Percentiles rank a stretch among this genome's conserved stretches.
Evolutionary conservation across 768 basidiomycete genomes (phyloP).

Genomic region (Pleurotus eryngii): DNA sequence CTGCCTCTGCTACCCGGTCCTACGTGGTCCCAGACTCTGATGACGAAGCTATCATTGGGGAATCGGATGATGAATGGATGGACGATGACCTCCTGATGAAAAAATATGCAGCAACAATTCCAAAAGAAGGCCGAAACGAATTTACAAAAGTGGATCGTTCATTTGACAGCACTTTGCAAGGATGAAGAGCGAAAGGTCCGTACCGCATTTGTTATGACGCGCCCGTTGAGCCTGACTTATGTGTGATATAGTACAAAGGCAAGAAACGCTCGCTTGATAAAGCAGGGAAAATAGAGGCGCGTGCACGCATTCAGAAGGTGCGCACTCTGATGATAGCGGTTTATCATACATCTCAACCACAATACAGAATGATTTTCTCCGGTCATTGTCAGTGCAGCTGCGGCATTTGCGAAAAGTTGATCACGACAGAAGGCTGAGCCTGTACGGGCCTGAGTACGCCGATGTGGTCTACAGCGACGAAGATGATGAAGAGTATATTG

Average conservation of each 20-base stretch:
- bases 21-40: constrained; percentile 71
- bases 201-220: constrained; percentile 4
- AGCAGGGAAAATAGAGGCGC: constrained; percentile 36
- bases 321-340: constrained; percentile 10
- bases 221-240: constrained; percentile 1
- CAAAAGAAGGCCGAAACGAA: constrained; percentile 38
- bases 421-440: constrained; percentile 39
- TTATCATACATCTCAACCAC: background rate
- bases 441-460: constrained; percentile 24
- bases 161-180: constrained; percentile 55
- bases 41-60: constrained; percentile 47
- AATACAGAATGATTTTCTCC: constrained; percentile 65
- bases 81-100: constrained; percentile 23
- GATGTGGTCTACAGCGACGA: constrained; percentile 44
- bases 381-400: constrained; percentile 53
- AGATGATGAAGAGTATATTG: constrained; percentile 50
- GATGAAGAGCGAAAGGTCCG: constrained; percentile 70
- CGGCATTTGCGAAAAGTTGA: constrained; percentile 62
- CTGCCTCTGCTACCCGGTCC: constrained; percentile 48
- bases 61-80: constrained; percentile 32
- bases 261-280: constrained; percentile 56
- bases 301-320: constrained; percentile 60
- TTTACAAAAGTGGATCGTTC: constrained; percentile 67
- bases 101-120: constrained; percentile 29
- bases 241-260: constrained; percentile 51